These are phyloP conservation scores for Herpotrichia juniperi DNA, from an alignment of 2,329 filamentous ascomycete genomes.

Conservation along the genomic window DNA sequence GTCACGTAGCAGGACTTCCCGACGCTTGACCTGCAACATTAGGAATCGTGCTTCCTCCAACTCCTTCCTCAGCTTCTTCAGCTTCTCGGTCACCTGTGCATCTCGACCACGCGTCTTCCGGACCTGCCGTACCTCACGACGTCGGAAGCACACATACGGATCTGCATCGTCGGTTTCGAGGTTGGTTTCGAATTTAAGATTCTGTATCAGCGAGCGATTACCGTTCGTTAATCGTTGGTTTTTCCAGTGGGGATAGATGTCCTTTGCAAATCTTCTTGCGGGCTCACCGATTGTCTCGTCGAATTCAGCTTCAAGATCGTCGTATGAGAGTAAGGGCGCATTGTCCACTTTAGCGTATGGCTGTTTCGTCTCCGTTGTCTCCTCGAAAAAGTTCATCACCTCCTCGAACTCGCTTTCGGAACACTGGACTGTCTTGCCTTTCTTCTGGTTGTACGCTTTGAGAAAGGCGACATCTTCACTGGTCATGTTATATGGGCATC, in stretches of 20 bases:
- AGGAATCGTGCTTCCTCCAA: slow-evolving; percentile 87
- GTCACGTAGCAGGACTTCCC: slow-evolving; percentile 81
- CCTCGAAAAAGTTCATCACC: slow-evolving; percentile 94
- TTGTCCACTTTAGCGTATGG: slow-evolving; percentile 91
- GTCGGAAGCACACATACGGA: slow-evolving; percentile 96
- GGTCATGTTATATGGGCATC: slow-evolving; percentile 92
- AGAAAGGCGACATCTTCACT: slow-evolving; percentile 88
- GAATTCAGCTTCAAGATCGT: slow-evolving; percentile 67
- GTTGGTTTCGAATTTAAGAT: slow-evolving; percentile 91
- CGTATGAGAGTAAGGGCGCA: slow-evolving; percentile 70
- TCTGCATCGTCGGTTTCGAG: slow-evolving; percentile 94
- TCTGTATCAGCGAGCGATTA: slow-evolving; percentile 76
- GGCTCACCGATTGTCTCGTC: slow-evolving; percentile 62
- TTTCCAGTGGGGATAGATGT: slow-evolving; percentile 92
- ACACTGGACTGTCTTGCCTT: slow-evolving; percentile 66
- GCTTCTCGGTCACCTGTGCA: slow-evolving; percentile 90
- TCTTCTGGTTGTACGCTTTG: slow-evolving; percentile 81
- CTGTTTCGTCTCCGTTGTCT: slow-evolving; percentile 80
- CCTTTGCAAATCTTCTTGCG: slow-evolving; percentile 69
- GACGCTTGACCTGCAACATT: slow-evolving; percentile 75
- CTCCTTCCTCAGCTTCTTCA: slow-evolving; percentile 89
- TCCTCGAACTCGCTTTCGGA: slow-evolving; percentile 92
- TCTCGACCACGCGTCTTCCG: slow-evolving; percentile 94
- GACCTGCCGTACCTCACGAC: slow-evolving; percentile 90
- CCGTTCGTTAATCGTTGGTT: slow-evolving; percentile 67